A percentile compares a stretch with the other conserved stretches of the same genome.
These are phyloP conservation scores for Fusarium poae DNA, from an alignment of 2,329 filamentous ascomycete species.

Conservation along the genomic window DNA sequence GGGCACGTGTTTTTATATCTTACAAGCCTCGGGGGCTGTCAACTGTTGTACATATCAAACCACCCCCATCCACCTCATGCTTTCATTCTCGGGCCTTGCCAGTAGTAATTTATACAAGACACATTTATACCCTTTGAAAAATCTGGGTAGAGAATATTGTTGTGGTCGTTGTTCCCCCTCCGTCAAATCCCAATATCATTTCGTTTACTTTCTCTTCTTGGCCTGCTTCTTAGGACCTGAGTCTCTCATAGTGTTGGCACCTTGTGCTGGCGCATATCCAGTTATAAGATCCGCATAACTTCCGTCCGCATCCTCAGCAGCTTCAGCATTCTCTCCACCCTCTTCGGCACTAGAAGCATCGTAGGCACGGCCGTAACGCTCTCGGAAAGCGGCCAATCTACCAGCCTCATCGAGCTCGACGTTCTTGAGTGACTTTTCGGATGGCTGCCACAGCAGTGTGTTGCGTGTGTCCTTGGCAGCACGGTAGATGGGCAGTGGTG, in stretches of 20 bases:
- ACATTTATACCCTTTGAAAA: conserved; percentile 26
- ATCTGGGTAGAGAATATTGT: not conserved
- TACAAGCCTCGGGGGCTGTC: conserved; percentile 52
- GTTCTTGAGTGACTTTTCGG: conserved; percentile 82
- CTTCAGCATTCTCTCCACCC: conserved; percentile 44
- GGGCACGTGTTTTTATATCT: conserved; percentile 53
- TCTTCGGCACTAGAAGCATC: conserved; percentile 68
- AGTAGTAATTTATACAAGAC: conserved; percentile 42
- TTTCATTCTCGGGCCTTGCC: conserved; percentile 24
- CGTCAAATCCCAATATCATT: conserved; percentile 10
- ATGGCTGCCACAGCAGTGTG: conserved; percentile 91
- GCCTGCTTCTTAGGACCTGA: conserved; percentile 58
- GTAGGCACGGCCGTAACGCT: conserved; percentile 85
- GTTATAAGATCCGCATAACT: conserved; percentile 62
- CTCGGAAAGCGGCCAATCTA: conserved; percentile 85
- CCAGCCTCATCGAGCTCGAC: conserved; percentile 97
- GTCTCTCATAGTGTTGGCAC: conserved; percentile 53
- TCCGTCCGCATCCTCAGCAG: conserved; percentile 46
- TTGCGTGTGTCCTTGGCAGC: conserved; percentile 87
- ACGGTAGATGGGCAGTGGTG: conserved; percentile 71
- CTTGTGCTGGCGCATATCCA: conserved; percentile 59
- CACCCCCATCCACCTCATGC: conserved; percentile 41
- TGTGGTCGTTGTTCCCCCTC: not conserved
- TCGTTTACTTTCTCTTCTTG: conserved; percentile 62
- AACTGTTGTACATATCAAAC: conserved; percentile 54